Conservation (phyloP, 306 rosid species). For the Rubus parviflorus region DNA sequence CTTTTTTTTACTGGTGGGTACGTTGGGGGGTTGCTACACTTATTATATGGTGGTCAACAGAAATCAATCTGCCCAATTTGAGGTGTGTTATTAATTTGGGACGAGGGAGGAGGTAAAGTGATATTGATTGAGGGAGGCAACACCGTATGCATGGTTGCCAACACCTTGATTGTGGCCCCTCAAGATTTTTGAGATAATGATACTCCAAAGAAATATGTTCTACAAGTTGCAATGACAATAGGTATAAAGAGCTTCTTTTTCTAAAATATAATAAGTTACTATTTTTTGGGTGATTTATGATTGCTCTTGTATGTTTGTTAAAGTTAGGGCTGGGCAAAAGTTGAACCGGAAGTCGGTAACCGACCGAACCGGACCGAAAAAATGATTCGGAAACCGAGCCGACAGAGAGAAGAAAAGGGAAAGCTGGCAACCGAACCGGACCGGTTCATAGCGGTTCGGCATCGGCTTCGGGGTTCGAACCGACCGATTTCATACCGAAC, state of each 20-base stretch:
- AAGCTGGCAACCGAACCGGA: too few species aligned
- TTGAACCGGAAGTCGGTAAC: too few species aligned
- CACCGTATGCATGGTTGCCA: conserved; percentile 1
- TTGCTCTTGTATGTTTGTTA: background rate
- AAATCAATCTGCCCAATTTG: background rate
- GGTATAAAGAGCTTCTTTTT: background rate
- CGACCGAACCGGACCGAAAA: too few species aligned
- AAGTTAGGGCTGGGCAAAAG: too few species aligned
- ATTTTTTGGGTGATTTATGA: too few species aligned
- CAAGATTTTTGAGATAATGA: background rate
- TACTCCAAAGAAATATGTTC: background rate
- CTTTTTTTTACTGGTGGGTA: too few species aligned
- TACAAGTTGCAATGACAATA: background rate
- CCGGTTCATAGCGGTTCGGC: too few species aligned
- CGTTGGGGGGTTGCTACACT: conserved; percentile 12
- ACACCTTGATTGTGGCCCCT: background rate
- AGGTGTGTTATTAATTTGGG: background rate
- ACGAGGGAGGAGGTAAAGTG: background rate
- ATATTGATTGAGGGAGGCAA: conserved; percentile 10
- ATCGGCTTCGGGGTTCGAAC: too few species aligned
- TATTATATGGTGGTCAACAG: background rate
- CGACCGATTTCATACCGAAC: too few species aligned
- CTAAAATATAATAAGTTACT: too few species aligned
- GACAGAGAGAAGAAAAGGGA: too few species aligned
- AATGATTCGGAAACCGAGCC: too few species aligned